Base-by-base conservation (phyloP, 371 early-diverging fungal genomes). In the Sporodiniella umbellata region DNA sequence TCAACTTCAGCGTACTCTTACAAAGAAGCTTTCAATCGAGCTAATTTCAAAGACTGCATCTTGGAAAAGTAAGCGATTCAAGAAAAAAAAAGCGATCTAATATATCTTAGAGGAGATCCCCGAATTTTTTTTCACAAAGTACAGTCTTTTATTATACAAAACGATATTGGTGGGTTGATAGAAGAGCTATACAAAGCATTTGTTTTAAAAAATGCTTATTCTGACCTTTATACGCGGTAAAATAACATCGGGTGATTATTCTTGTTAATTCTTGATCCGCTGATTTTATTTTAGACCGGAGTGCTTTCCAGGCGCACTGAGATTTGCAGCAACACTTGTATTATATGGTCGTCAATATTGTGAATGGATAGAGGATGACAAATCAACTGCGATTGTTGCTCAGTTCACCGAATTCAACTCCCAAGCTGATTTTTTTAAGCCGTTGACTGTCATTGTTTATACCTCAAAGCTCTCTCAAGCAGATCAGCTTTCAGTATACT, bases 271-370 rank as follows among this genome's bases (percentile, higher is more conserved):
- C n/a, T n/a, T 7, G 19, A 26, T 45, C 42, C 28, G 37, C 55
- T 23, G 15, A 31, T 18, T 6, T 39, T 12, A 44, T 3, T 42
- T 22, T 42, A 54, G 43, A 8, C 12, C 43, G 18, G 18, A 54
- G 17, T 35, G 28, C 0, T 24, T 38, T 23, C 42, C 25, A 23
- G 39, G 53, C 1, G 22, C 35, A 10, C 31, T 62, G 18, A 23
- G 67, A 2, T 62, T 62, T 38, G 4, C 56, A 5, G 43, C 63
- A 4, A 50, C 57, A 0, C 45, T 59, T 12, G 53, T 67, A 4
- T n/a, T 62, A 11, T 67, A 56, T 28, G 54, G 51, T 31, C 51
- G 50, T 33, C 25, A 45, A 21, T 48, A 53, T 39, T n/a, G 37
- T n/a, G 53, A 43, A 1, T 55, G 48, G 43, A 42, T 53, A 33